phyloP scores from a whole-genome alignment of 805 yeast genomes.

The Monosporozyma unispora region DNA sequence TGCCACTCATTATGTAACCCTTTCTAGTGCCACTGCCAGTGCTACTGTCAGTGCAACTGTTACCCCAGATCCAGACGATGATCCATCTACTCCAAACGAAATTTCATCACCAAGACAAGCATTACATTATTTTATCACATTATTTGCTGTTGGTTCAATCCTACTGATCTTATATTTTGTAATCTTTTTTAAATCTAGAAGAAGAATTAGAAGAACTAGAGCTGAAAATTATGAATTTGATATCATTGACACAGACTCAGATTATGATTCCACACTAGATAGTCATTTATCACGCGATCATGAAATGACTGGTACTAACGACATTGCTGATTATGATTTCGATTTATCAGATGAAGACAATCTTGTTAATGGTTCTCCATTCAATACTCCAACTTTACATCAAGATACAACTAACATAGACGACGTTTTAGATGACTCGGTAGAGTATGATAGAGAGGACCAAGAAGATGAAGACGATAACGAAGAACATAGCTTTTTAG shows the following conservation, averaged over 20 bases:
- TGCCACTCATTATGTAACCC: not conserved
- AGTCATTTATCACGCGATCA: conserved; percentile 11
- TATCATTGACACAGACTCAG: conserved; percentile 57
- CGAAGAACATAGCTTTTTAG: not conserved
- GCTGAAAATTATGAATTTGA: conserved; percentile 71
- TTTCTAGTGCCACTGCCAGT: not conserved
- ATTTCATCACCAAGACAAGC: conserved; percentile 37
- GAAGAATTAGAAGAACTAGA: conserved; percentile 46
- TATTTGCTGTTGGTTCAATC: conserved; percentile 51
- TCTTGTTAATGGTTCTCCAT: not conserved
- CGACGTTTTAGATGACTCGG: not conserved
- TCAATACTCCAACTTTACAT: not conserved
- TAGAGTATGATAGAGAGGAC: not conserved
- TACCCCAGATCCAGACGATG: conserved; percentile 14
- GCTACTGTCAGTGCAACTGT: not conserved
- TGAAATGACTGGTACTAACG: conserved; percentile 10
- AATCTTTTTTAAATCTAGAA: conserved; percentile 35
- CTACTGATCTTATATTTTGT: conserved; percentile 37
- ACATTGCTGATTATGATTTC: conserved; percentile 27
- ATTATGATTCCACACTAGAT: conserved; percentile 27
- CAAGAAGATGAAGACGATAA: not conserved
- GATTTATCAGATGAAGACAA: conserved; percentile 29
- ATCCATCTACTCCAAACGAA: conserved; percentile 25
- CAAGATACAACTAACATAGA: not conserved
- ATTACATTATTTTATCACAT: conserved; percentile 52